Percentiles rank a stretch among this genome's conserved stretches.
Evolutionary conservation across 2,329 filamentous ascomycete species (phyloP).

Genomic region (Curvularia spicifera): DNA sequence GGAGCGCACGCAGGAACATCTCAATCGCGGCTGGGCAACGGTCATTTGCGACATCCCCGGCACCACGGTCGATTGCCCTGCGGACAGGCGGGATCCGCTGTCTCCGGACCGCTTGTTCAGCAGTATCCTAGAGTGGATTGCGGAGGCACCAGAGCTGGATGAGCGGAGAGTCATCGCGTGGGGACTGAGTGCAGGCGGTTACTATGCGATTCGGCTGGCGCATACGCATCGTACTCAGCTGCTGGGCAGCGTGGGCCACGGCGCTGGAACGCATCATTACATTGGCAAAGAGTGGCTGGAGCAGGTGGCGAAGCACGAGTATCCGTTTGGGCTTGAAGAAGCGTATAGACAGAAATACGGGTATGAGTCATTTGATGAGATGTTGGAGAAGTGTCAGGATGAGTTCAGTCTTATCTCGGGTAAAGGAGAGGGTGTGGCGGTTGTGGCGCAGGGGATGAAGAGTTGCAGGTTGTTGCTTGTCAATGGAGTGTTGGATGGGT

Average conservation of each 20-base stretch:
- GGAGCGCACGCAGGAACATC: conserved; percentile 54
- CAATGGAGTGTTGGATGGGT: conserved; percentile 64
- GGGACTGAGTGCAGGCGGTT: conserved; percentile 64
- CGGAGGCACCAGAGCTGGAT: conserved; percentile 54
- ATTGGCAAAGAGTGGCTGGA: conserved; percentile 62
- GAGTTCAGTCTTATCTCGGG: conserved; percentile 61
- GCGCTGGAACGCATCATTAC: conserved; percentile 64
- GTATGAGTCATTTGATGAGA: conserved; percentile 45
- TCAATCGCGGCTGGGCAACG: conserved; percentile 56
- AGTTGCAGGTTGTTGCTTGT: conserved; percentile 60
- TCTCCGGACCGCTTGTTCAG: conserved; percentile 61
- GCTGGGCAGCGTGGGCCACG: conserved; percentile 58
- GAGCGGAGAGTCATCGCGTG: conserved; percentile 58
- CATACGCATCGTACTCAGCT: conserved; percentile 61
- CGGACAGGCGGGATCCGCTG: conserved; percentile 54
- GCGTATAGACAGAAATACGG: conserved; percentile 57
- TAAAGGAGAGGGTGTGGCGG: conserved; percentile 57
- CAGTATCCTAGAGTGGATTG: conserved; percentile 61
- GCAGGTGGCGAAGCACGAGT: conserved; percentile 61
- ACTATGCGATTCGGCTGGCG: conserved; percentile 63
- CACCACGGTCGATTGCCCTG: conserved; percentile 61
- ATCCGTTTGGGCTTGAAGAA: conserved; percentile 62
- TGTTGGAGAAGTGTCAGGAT: conserved; percentile 56
- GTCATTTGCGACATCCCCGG: conserved; percentile 63
- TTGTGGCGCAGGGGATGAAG: conserved; percentile 45